These are phyloP conservation scores for Echium plantagineum DNA, from an alignment of 257 asterid species.

Conservation along the genomic window DNA sequence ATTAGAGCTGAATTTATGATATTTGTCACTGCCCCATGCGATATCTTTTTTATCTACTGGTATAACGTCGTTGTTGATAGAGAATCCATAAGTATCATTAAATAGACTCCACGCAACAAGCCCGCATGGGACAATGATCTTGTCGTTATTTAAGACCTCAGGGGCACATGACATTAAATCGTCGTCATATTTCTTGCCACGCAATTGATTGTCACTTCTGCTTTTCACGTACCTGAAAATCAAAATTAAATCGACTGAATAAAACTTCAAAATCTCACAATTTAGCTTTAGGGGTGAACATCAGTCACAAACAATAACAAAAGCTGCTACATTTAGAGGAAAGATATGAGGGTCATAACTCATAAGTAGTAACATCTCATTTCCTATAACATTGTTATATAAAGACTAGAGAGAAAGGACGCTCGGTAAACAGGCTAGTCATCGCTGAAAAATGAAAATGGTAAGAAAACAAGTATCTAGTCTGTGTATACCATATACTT, in stretches of 20 bases:
- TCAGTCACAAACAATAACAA: constrained; percentile 37
- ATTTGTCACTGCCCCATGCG: constrained; percentile 63
- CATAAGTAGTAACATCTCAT: constrained; percentile 7
- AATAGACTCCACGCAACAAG: constrained; percentile 89
- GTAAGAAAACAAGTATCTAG: neutral
- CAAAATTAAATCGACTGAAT: neutral
- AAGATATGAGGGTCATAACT: neutral
- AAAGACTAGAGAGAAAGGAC: neutral
- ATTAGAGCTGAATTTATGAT: constrained; percentile 43
- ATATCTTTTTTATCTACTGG: constrained; percentile 50
- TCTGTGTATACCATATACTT: too few relatives aligned
- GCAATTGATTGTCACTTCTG: constrained; percentile 64
- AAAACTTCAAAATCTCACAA: constrained; percentile 17
- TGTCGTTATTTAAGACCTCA: constrained; percentile 18
- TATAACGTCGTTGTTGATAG: constrained; percentile 19
- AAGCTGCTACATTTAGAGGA: neutral
- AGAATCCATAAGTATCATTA: constrained; percentile 56
- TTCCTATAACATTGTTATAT: constrained; percentile 16
- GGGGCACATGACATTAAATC: constrained; percentile 46
- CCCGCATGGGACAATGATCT: constrained; percentile 78
- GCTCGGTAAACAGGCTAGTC: constrained; percentile 11
- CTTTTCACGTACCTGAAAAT: constrained; percentile 69
- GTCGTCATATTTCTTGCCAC: constrained; percentile 20
- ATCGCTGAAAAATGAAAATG: neutral
- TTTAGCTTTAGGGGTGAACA: constrained; percentile 28